These are phyloP conservation scores for Leucaena leucocephala DNA, from an alignment of 306 rosid genomes.

Conservation along the genomic window DNA sequence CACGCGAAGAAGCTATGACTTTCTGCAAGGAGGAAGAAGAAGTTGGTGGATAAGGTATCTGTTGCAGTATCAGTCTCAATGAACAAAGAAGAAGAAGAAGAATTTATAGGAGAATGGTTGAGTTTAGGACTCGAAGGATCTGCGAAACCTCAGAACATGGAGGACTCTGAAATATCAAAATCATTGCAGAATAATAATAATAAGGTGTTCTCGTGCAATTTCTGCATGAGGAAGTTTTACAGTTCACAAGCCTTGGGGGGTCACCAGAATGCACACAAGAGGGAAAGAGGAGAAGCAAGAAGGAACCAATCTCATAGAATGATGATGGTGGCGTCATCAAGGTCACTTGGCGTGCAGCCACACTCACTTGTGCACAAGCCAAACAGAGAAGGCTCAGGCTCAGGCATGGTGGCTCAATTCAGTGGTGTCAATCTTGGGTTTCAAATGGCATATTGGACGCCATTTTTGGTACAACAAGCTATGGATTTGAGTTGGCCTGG, in stretches of 20 bases:
- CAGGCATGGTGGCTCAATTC: constrained; percentile 48
- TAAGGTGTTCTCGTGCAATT: constrained; percentile 69
- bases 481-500: constrained; percentile 66
- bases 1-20: constrained; percentile 37
- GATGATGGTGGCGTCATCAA: constrained; percentile 39
- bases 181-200: constrained; percentile 34
- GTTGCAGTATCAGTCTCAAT: constrained; percentile 23
- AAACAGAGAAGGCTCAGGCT: constrained; percentile 36
- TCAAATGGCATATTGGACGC: constrained; percentile 47
- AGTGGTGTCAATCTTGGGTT: constrained; percentile 31
- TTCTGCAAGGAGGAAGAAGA: constrained; percentile 35
- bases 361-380: constrained; percentile 68
- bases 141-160: constrained; percentile 23
- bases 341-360: constrained; percentile 61
- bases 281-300: constrained; percentile 74
- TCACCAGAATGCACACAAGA: constrained; percentile 84
- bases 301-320: constrained; percentile 53
- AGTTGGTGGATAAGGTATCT: constrained; percentile 13
- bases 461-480: constrained; percentile 50
- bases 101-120: constrained; percentile 52
- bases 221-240: constrained; percentile 73
- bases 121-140: constrained; percentile 56
- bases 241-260: constrained; percentile 84
- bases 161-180: constrained; percentile 41
- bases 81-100: constrained; percentile 22